phyloP scores from a whole-genome alignment of 2,329 filamentous ascomycete species.

The Fusarium buxicola region DNA sequence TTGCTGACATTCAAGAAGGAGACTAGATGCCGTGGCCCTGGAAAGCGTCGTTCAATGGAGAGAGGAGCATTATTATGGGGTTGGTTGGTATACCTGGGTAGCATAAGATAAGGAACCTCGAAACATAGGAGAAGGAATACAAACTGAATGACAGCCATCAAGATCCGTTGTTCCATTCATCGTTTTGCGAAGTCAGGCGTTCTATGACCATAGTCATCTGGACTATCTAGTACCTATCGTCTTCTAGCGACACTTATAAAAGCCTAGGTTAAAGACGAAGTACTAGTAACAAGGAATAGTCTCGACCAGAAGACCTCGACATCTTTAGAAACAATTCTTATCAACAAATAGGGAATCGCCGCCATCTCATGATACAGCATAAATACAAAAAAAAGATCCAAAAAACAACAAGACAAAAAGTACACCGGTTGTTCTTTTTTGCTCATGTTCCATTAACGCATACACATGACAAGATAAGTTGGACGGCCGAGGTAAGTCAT shows the following conservation, averaged over 20 bases:
- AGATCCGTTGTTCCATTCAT: conserved; percentile 8
- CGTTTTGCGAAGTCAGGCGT: conserved; percentile 1
- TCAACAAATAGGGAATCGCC: conserved; percentile 42
- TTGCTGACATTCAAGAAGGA: conserved; percentile 46
- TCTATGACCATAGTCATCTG: not conserved
- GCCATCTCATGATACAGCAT: conserved; percentile 44
- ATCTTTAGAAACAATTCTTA: conserved; percentile 27
- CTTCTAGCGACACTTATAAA: not conserved
- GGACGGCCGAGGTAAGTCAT: conserved; percentile 17
- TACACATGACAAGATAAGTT: conserved; percentile 42
- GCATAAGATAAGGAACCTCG: conserved; percentile 9
- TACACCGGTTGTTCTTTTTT: conserved; percentile 43
- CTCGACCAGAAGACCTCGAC: conserved; percentile 11
- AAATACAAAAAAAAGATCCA: conserved; percentile 44
- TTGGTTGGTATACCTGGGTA: conserved; percentile 13
- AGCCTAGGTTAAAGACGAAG: not conserved
- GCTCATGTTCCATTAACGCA: conserved; percentile 48
- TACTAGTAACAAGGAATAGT: not conserved
- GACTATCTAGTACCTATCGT: too few species aligned
- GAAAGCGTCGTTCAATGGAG: not conserved
- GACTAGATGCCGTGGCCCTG: conserved; percentile 11
- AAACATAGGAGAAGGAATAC: conserved; percentile 26
- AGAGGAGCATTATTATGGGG: conserved; percentile 12
- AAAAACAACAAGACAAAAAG: conserved; percentile 34
- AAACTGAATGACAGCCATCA: conserved; percentile 22